These are phyloP conservation scores for Ammopiptanthus mongolicus DNA, from an alignment of 306 rosid genomes.

Conservation along the genomic window DNA sequence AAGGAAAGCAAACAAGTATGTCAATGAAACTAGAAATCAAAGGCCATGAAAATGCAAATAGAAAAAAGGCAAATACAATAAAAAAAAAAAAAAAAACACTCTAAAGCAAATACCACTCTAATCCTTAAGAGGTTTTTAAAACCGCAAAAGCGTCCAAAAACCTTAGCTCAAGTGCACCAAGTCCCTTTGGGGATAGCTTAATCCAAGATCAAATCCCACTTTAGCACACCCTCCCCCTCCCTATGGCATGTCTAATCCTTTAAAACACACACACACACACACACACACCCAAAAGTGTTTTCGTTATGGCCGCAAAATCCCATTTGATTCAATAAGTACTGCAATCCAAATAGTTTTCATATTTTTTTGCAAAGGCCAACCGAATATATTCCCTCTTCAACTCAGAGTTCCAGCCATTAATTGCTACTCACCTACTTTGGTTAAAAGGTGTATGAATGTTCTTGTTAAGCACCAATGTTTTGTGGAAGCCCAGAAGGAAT, in stretches of 20 bases:
- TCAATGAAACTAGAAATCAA: constrained; percentile 18
- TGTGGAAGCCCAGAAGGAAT: neutral
- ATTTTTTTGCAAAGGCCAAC: neutral
- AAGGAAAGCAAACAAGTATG: neutral
- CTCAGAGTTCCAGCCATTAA: neutral
- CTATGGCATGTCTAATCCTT: neutral
- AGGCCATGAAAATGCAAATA: constrained; percentile 5
- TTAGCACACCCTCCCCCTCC: neutral
- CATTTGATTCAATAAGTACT: neutral
- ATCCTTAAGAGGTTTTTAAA: neutral
- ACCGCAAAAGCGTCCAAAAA: neutral
- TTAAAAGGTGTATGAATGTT: neutral
- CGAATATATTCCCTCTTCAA: neutral
- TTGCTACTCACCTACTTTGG: neutral
- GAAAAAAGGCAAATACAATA: neutral
- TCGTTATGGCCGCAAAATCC: neutral
- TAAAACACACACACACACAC: neutral
- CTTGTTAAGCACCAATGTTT: neutral
- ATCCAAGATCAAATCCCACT: neutral
- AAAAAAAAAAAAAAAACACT: neutral
- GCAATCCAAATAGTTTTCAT: neutral
- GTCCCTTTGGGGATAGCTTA: neutral
- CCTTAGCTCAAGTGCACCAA: neutral
- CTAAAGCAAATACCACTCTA: neutral
- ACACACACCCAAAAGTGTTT: neutral